phyloP scores from a whole-genome alignment of 495 filamentous ascomycete species.

The Astrothelium subdiscretum region DNA sequence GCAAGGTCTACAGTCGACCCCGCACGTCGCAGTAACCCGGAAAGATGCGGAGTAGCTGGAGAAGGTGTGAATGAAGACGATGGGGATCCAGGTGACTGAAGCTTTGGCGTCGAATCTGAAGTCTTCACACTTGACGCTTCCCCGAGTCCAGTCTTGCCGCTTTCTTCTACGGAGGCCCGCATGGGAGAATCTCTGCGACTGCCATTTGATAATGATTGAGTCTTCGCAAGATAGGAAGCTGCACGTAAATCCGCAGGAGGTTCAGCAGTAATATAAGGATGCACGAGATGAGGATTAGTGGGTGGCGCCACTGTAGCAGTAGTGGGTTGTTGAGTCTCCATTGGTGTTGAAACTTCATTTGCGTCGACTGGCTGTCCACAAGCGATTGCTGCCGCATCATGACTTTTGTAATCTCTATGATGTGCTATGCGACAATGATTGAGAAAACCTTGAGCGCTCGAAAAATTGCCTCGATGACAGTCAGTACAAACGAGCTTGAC shows the following conservation, averaged over 20 bases:
- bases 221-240: neutral
- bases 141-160: neutral
- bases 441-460: constrained; percentile 92
- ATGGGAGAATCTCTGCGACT: neutral
- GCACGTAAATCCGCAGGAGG: neutral
- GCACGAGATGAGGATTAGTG: constrained; percentile 4
- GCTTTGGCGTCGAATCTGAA: constrained; percentile 10
- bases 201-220: neutral
- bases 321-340: constrained; percentile 8
- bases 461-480: constrained; percentile 81
- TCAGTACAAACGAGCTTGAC: constrained; percentile 82
- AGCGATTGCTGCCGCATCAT: constrained; percentile 84
- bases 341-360: constrained; percentile 16
- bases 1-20: constrained; percentile 53
- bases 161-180: neutral
- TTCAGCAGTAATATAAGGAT: constrained; percentile 10
- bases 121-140: neutral
- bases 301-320: neutral
- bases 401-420: constrained; percentile 78
- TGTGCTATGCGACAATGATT: constrained; percentile 97
- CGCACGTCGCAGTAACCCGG: constrained; percentile 52
- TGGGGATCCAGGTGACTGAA: neutral
- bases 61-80: constrained; percentile 44
- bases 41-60: constrained; percentile 63
- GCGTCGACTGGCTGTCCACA: constrained; percentile 70